Percentiles rank a stretch among this genome's conserved stretches.
phyloP scores from a whole-genome alignment of 1,139 yeast genomes.

The Chernovozyma aurita region DNA sequence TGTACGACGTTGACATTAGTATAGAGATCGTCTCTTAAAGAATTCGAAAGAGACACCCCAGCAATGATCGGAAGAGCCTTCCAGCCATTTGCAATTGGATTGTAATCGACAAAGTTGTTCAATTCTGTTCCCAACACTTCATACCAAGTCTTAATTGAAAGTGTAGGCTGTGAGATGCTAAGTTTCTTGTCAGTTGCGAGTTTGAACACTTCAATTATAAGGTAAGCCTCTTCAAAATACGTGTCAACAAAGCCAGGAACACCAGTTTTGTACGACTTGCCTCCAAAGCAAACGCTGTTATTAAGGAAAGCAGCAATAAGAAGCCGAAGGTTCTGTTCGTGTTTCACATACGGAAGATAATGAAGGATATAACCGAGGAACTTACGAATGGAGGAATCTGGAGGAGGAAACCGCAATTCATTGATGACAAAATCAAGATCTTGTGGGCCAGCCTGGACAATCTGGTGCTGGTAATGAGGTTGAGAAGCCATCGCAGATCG shows the following conservation, averaged over 20 bases:
- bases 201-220: conserved; percentile 47
- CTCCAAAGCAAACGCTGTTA: conserved; percentile 42
- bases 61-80: conserved; percentile 52
- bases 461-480: background rate
- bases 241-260: background rate
- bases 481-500: too few relatives aligned
- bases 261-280: too few relatives aligned
- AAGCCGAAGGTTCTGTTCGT: conserved; percentile 50
- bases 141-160: conserved; percentile 51
- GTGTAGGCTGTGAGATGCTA: conserved; percentile 57
- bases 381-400: conserved; percentile 28
- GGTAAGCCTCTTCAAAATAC: conserved; percentile 29
- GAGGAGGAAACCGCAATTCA: conserved; percentile 38
- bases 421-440: conserved; percentile 47
- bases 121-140: conserved; percentile 37
- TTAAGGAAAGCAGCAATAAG: conserved; percentile 47
- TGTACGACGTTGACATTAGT: conserved; percentile 21
- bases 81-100: conserved; percentile 42
- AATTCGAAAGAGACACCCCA: conserved; percentile 46
- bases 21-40: conserved; percentile 33
- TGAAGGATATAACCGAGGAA: conserved; percentile 52
- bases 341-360: conserved; percentile 59
- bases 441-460: conserved; percentile 22
- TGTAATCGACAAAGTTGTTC: conserved; percentile 25
- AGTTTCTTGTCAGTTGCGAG: conserved; percentile 48